Conservation (phyloP, 257 asterid genomes). For the Ballota nigra region DNA sequence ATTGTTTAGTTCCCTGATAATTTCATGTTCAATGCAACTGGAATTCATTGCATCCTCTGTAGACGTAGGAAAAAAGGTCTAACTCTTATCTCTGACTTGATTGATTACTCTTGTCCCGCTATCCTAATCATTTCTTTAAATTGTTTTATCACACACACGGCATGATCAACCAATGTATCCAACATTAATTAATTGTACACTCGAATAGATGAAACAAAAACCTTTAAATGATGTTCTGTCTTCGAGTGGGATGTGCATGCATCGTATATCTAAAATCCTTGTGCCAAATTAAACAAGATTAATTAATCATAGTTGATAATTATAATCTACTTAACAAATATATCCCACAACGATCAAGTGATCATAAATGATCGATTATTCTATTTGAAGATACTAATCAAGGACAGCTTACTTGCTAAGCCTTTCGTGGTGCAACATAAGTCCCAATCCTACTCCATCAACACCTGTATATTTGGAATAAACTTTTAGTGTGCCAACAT, state of each 20-base stretch:
- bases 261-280: conserved; percentile 79
- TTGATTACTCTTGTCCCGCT: no score
- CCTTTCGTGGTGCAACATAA: conserved; percentile 50
- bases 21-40: no score
- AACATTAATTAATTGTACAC: no score
- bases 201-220: no score
- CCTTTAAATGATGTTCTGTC: conserved; percentile 75
- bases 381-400: no score
- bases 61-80: no score
- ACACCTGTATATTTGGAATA: conserved; percentile 38
- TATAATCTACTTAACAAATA: background rate
- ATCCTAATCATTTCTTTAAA: no score
- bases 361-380: background rate
- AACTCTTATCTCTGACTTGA: no score
- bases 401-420: conserved; percentile 61
- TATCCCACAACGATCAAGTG: background rate
- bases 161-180: no score
- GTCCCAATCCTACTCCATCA: conserved; percentile 76
- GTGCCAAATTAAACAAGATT: background rate
- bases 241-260: conserved; percentile 76
- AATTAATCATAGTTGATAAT: conserved; percentile 7
- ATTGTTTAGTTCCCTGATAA: no score
- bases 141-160: no score
- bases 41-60: no score
- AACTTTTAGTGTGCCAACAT: background rate